Conservation (phyloP, 1,139 yeast genomes). For the Debaryomyces robertsiae region DNA sequence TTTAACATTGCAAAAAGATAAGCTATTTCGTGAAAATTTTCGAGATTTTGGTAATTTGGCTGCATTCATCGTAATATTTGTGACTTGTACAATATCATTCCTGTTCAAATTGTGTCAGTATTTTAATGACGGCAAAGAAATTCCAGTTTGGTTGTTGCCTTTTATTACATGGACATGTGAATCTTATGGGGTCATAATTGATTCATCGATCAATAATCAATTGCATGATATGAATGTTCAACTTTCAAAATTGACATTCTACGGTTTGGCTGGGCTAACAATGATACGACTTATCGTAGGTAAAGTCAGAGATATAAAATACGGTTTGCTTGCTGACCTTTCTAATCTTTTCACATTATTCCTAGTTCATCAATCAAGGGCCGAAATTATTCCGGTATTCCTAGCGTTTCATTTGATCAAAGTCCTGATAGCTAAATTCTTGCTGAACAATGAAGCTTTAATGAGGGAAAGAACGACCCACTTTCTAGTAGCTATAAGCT, state of each 20-base stretch:
- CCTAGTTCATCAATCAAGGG: constrained; percentile 69
- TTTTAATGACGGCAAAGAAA: constrained; percentile 51
- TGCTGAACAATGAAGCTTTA: constrained; percentile 7
- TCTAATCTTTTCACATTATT: constrained; percentile 52
- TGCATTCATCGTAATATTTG: constrained; percentile 44
- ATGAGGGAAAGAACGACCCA: constrained; percentile 23
- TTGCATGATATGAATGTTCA: constrained; percentile 30
- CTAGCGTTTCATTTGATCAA: constrained; percentile 49
- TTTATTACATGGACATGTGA: constrained; percentile 36
- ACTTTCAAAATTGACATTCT: constrained; percentile 32
- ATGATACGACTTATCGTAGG: constrained; percentile 31
- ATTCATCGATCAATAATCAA: constrained; percentile 18
- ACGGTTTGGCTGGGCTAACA: constrained; percentile 23
- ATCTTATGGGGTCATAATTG: constrained; percentile 22
- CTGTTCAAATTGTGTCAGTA: constrained; percentile 63
- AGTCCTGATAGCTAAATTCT: constrained; percentile 14
- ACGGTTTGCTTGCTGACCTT: constrained; percentile 43
- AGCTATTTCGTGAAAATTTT: constrained; percentile 12
- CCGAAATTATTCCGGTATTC: constrained; percentile 71
- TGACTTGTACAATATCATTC: constrained; percentile 42
- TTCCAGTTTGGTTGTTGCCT: constrained; percentile 42
- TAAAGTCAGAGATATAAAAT: constrained; percentile 24
- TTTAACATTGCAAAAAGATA: constrained; percentile 13
- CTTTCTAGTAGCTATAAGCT: constrained; percentile 24
- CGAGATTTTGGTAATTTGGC: constrained; percentile 29